phyloP scores from a whole-genome alignment of 306 rosid species.

The Citrullus mucosospermus region DNA sequence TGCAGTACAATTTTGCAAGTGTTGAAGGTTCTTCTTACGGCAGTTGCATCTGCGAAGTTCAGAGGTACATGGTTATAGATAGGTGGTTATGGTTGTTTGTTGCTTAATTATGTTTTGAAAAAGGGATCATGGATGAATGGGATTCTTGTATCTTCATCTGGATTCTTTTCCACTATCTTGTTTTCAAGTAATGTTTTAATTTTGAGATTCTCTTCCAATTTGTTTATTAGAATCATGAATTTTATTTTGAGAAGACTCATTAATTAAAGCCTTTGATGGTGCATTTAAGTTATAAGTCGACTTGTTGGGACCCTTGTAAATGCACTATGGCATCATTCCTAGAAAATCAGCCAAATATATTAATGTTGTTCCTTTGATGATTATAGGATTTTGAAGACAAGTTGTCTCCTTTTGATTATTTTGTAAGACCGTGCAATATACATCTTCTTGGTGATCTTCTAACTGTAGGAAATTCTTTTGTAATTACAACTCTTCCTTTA shows the following conservation, averaged over 20 bases:
- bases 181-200: background rate
- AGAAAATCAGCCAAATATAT: background rate
- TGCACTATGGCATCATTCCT: background rate
- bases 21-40: slow-evolving; percentile 97
- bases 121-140: background rate
- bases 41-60: slow-evolving; percentile 91
- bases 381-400: background rate
- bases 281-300: background rate
- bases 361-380: background rate
- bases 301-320: background rate
- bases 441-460: background rate
- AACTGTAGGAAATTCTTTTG: background rate
- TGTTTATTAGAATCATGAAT: background rate
- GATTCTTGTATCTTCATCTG: background rate
- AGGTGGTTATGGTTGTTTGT: background rate
- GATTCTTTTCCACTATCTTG: background rate
- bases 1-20: slow-evolving; percentile 97
- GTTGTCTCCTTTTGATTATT: background rate
- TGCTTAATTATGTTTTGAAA: background rate
- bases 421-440: background rate
- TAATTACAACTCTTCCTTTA: background rate
- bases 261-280: background rate
- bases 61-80: slow-evolving; percentile 44
- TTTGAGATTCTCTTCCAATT: background rate
- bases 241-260: background rate